A percentile compares a stretch with the other conserved stretches of the same genome.
phyloP scores from a whole-genome alignment of 345 rosid genomes.

The Nephelium lappaceum region DNA sequence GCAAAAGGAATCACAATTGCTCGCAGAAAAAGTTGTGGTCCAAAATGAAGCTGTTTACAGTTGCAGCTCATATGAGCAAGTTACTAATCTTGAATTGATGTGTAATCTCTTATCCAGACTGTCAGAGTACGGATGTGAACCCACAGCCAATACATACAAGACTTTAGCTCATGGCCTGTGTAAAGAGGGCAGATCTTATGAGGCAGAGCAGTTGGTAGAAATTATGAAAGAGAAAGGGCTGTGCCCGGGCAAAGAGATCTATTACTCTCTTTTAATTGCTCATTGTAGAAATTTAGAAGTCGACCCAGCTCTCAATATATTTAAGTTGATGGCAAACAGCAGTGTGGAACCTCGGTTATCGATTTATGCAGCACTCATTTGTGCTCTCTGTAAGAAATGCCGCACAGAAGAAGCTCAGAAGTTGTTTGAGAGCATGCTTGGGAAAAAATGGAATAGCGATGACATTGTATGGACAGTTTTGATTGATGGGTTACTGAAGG shows the following conservation, averaged over 20 bases:
- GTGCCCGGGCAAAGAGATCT: conserved; percentile 42
- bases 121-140: conserved; percentile 52
- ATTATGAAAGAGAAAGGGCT: conserved; percentile 53
- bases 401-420: conserved; percentile 48
- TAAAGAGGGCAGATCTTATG: conserved; percentile 48
- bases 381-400: conserved; percentile 46
- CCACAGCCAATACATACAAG: conserved; percentile 39
- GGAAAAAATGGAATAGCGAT: conserved; percentile 46
- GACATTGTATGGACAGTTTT: conserved; percentile 69
- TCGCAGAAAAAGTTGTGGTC: conserved; percentile 40
- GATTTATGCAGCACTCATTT: conserved; percentile 46
- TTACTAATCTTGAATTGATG: conserved; percentile 31
- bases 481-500: conserved; percentile 60
- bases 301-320: conserved; percentile 48
- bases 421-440: conserved; percentile 47
- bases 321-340: conserved; percentile 28
- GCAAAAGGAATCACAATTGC: conserved; percentile 43
- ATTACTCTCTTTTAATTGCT: conserved; percentile 43
- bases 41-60: conserved; percentile 39
- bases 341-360: conserved; percentile 36
- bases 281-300: conserved; percentile 57
- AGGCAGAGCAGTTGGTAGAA: conserved; percentile 51
- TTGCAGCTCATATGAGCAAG: conserved; percentile 33
- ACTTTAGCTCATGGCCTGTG: conserved; percentile 53
- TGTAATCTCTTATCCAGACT: conserved; percentile 46